Evolutionary conservation across 192 early-diverging fungal genomes (phyloP), one percentile per base, ranked within the genome.

Genomic region (Chytriomyces sp.): DNA sequence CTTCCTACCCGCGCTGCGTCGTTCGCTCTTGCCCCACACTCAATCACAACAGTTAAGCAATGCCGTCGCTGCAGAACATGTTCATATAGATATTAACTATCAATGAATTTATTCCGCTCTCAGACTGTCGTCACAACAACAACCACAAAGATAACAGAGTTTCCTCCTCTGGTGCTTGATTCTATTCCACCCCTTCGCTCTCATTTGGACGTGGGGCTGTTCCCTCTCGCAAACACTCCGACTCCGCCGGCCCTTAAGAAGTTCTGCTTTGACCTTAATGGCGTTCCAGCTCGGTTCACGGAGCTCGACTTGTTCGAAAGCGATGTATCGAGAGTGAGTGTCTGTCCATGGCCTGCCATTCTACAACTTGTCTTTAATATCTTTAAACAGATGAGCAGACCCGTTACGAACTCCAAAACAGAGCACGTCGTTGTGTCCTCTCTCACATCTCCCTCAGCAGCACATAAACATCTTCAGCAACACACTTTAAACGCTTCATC

Each of bases 261-360:
- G 66, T 93, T 96, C 83, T 91, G 89, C 45, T 91, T 95, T 76
- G 93, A 96, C 66, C 76, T 93, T 45, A 89, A 91, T 80, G 93
- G 92, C 13, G 85, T 92, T 66, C 89, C 89, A 24, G 87, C 91
- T 47, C 89, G 86, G 80, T 91, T 95, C 67, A 72, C 84, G 26
- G 89, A 91, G 77, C 78, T 88, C 50, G 86, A 90, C 47, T 73
- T 87, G 77, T 78, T 78, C 28, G 89, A 92, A 64, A 76, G 81
- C 59, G 72, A 84, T 63, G 78, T 87, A 60, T 72, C 61, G 35
- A 82, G 82, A 69, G 81, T 77, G 47, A 20, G 10, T 23, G 16
- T 64, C 63, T 4, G 16, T 16, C 63, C 28, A 35, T 35, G 28
- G 2, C 28, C 28, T 35, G 28, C 0, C 28, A 35, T 35, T 35